These are phyloP conservation scores for Fusarium avenaceum DNA, from an alignment of 2,329 filamentous ascomycete species.

Conservation along the genomic window DNA sequence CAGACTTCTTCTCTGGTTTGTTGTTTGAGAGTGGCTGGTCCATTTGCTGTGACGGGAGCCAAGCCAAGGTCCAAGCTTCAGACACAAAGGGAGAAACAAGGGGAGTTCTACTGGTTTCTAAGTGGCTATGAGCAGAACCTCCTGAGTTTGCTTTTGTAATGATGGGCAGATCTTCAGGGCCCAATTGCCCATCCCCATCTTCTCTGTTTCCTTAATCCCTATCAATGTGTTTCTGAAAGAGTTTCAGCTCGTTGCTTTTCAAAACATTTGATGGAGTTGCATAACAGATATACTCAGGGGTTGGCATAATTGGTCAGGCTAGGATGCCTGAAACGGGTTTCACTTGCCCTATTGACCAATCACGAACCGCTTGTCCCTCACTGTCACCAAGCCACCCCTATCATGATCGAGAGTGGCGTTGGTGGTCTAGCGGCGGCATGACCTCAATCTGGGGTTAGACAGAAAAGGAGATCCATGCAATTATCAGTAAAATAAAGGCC, in stretches of 20 bases:
- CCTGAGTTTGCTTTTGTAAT: background rate
- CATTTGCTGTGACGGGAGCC: conserved; percentile 16
- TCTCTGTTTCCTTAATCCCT: conserved; percentile 23
- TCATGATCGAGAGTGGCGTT: conserved; percentile 26
- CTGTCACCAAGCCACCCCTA: conserved; percentile 26
- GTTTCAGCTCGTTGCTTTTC: conserved; percentile 32
- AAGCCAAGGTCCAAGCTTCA: conserved; percentile 34
- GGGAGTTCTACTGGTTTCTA: conserved; percentile 2
- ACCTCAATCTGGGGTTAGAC: conserved; percentile 21
- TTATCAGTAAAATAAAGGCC: conserved; percentile 19
- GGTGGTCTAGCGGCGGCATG: conserved; percentile 27
- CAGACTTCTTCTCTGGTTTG: conserved; percentile 20
- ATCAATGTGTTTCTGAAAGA: conserved; percentile 31
- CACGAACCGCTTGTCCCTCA: conserved; percentile 23
- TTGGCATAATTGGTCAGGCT: conserved; percentile 17
- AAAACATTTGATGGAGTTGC: conserved; percentile 27
- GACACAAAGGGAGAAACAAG: conserved; percentile 32
- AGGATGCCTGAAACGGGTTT: conserved; percentile 50
- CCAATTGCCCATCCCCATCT: conserved; percentile 31
- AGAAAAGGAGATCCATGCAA: conserved; percentile 23
- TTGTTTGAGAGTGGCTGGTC: conserved; percentile 44
- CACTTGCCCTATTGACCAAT: conserved; percentile 36
- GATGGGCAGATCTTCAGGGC: conserved; percentile 35
- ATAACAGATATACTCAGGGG: conserved; percentile 35
- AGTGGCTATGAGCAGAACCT: conserved; percentile 15